Evolutionary conservation across 164 flowering plant genomes (phyloP).

Genomic region (Magnolia kwangsiensis): DNA sequence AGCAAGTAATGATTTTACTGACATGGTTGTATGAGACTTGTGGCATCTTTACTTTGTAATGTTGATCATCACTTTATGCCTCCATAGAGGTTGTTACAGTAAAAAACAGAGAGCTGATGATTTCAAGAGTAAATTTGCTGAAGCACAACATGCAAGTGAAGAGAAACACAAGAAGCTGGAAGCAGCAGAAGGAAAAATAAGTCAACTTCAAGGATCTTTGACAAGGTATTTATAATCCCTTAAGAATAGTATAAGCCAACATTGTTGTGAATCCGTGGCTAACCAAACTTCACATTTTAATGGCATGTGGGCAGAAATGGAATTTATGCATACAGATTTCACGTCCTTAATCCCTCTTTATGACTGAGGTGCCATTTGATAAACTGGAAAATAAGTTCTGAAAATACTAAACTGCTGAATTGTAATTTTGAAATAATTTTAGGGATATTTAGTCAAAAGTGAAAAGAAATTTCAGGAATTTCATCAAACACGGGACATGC

Average conservation of each 20-base stretch:
- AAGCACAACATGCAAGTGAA: slow-evolving; percentile 49
- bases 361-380: too few species aligned
- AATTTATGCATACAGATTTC: too few species aligned
- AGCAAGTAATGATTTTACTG: too few species aligned
- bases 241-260: neutral
- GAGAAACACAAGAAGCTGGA: slow-evolving; percentile 55
- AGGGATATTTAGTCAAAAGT: too few species aligned
- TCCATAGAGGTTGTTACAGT: slow-evolving; percentile 43
- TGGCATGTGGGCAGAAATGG: too few species aligned
- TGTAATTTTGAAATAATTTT: too few species aligned
- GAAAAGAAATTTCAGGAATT: too few species aligned
- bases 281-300: neutral
- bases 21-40: too few species aligned
- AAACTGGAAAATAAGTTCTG: too few species aligned
- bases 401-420: too few species aligned
- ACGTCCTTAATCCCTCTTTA: too few species aligned
- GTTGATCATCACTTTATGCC: neutral
- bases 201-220: slow-evolving; percentile 68
- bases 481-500: too few species aligned
- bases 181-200: slow-evolving; percentile 65
- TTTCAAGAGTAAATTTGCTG: slow-evolving; percentile 42
- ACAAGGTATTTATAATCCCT: slow-evolving; percentile 37
- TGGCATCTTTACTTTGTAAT: neutral
- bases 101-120: slow-evolving; percentile 59
- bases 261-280: neutral